Evolutionary conservation across 2,329 filamentous ascomycete genomes (phyloP), one percentile per base, ranked within the genome.

Genomic region (Microdochium bolleyi): DNA sequence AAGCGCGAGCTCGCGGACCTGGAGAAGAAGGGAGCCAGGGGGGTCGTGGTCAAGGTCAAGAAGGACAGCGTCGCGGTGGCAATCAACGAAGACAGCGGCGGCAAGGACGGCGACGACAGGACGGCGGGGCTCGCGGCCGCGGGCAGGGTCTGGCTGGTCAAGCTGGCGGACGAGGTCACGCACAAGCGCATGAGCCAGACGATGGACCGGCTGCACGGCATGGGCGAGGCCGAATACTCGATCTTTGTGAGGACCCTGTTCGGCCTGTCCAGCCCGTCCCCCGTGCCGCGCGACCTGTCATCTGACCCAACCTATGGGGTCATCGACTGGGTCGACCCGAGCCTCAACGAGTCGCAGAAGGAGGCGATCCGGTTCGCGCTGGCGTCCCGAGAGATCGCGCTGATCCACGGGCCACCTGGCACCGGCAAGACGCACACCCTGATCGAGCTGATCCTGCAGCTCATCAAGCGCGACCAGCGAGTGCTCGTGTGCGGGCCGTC

Each of bases 381-480:
- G 52, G 87, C 85, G 7, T 87, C 88, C 1, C 78, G 78, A 51
- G 91, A 96, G 62, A 80, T 97, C 25, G 89, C 90, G 2, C 75
- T 96, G 54, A 96, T 99, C 52, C 94, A 99, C 65, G 94, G 94
- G 0, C 94, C 94, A 1, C 94, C 94, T 1, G 94, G 94, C 76
- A 99, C 94, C 0, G 94, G 94, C 49, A 99, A 99, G 69, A 99
- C 94, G 0, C 92, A 97, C 66, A 97, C 94, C 0, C 73, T 99
- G 38, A 92, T 99, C 55, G 94, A 99, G 68, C 77, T 99, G 13
- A 95, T 99, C 55, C 76, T 95, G n/a, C 94, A 99, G 64, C 74
- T 97, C 60, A 75, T 95, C 52, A 85, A 85, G 64, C 81, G 82
- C 24, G 80, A 84, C 32, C 78, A 85, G 52, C 83, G 91, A 1